Evolutionary conservation across 306 rosid genomes (phyloP), one percentile per base, ranked within the genome.

Genomic region (Cucurbita ficifolia): DNA sequence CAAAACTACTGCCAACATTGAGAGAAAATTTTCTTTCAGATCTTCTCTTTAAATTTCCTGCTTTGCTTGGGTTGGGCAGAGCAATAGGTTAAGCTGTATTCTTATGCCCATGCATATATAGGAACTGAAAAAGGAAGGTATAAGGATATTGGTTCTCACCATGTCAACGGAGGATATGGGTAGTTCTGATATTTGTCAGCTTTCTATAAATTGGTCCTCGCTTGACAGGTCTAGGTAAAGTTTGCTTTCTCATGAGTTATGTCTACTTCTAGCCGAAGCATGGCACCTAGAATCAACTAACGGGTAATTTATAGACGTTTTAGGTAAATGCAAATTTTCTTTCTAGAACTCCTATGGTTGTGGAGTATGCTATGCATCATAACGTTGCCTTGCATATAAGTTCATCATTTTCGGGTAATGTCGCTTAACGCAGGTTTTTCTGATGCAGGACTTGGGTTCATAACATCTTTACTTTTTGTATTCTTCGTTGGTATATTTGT

Each of bases 361-460:
- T 48, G 52, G 52, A 12, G 52, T 48, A 16, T 48, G 52, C 43
- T 8, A 46, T 69, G 36, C 74, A 13, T 24, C 10, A 48, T 35
- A 50, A 48, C 29, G 8, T 49, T 29, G 14, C 74, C 46, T 9
- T 33, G 59, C 43, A 49, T 35, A 24, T 49, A 48, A 48, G 8
- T 29, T 70, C 51, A 13, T 69, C 70, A 65, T 65, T 43, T 70
- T 70, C 55, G 50, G 22, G 5, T 24, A 49, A 45, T 69, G 52
- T 79, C 64, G 75, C 76, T 65, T 39, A 76, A 80, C 58, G 51
- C 14, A 79, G 59, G 55, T 82, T 79, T 29, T 29, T 82, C 59
- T 80, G 88, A 76, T 85, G 89, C 96, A 91, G 97, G 97, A 63
- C 96, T 91, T 74, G 96, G 96, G 74, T 92, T 92, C 81, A 43